phyloP scores from a whole-genome alignment of 75 land plant genomes.

The Chamaecyparis obtusa region DNA sequence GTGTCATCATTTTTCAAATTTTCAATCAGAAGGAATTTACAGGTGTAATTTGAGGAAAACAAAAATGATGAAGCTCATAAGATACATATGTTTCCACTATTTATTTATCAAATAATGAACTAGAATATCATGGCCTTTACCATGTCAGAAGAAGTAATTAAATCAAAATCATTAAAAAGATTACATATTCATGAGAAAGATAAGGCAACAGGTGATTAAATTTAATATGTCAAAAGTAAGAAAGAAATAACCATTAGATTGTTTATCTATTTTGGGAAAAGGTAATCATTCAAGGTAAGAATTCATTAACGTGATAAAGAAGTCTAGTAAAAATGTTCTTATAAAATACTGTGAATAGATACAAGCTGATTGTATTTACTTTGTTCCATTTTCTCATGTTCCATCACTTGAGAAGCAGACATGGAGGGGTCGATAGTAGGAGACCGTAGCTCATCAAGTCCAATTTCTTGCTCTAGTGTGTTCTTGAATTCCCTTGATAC shows the following conservation, averaged over 20 bases:
- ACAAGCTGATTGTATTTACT: constrained; percentile 8
- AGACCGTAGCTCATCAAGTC: constrained; percentile 72
- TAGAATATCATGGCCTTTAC: not conserved
- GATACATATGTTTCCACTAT: not conserved
- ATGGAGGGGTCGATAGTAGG: not conserved
- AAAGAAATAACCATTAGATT: not conserved
- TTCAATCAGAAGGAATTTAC: not conserved
- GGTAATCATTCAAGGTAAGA: not conserved
- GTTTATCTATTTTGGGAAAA: not conserved
- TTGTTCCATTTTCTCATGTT: constrained; percentile 1
- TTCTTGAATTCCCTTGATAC: constrained; percentile 95
- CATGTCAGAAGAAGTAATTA: not conserved
- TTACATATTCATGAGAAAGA: constrained; percentile 3
- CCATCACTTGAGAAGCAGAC: not conserved
- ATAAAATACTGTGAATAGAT: not conserved
- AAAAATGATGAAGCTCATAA: not conserved
- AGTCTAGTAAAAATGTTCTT: not conserved
- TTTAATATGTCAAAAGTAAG: not conserved
- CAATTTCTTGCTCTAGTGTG: constrained; percentile 93
- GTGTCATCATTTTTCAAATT: not conserved
- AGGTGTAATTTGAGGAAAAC: not conserved
- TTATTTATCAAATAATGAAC: not conserved
- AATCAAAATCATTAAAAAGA: not conserved
- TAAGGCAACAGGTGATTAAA: not conserved
- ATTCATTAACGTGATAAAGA: not conserved